Base-by-base conservation (phyloP, 805 yeast species). In the Barnettozyma sucrosica region DNA sequence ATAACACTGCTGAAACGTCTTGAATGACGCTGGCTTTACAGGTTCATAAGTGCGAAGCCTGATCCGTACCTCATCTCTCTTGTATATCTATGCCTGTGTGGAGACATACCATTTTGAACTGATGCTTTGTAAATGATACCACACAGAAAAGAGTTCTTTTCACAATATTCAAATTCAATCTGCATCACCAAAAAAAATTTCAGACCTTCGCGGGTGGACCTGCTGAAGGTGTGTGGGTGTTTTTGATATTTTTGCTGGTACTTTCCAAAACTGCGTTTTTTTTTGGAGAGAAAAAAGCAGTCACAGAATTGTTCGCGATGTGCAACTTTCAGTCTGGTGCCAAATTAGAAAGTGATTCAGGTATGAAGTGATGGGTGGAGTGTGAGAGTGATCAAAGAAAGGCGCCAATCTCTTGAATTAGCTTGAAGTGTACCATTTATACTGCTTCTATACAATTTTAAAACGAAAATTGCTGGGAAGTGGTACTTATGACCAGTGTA, bases 71-170 rank as follows among this genome's bases (percentile, higher is more conserved):
- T 20, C 40, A 36, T 39, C 43, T 36, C 14, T 33, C 39, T 37
- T 14, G 11, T 20, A 13, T 36, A 10, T 30, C 33, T 14, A 23
- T 46, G 36, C 23, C 39, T 19, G 28, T 18, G 30, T 25, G 25
- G 25, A 20, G 32, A 49, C 51, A 49, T 49, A 49, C 51, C 51
- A 49, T 49, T 49, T 49, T 49, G 49, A 45, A 45, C 30, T 43
- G 46, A 49, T 48, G 48, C 48, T 48, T 48, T 40, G 26, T 36
- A 23, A 36, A 39, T 25, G 36, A 24, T 36, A 44, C 30, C 39
- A 40, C 47, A 45, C 45, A 16, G 20, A 28, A 41, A 41, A 41
- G 34, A 36, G 36, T 23, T n/a, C 37, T 37, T 41, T 20, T 28
- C 16, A 33, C 38, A 43, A 20, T 34, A 44, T 28, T 40, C 36